These are phyloP conservation scores for Phytophthora uliginosa DNA, from an alignment of 352 stramenopile species.

Conservation along the genomic window DNA sequence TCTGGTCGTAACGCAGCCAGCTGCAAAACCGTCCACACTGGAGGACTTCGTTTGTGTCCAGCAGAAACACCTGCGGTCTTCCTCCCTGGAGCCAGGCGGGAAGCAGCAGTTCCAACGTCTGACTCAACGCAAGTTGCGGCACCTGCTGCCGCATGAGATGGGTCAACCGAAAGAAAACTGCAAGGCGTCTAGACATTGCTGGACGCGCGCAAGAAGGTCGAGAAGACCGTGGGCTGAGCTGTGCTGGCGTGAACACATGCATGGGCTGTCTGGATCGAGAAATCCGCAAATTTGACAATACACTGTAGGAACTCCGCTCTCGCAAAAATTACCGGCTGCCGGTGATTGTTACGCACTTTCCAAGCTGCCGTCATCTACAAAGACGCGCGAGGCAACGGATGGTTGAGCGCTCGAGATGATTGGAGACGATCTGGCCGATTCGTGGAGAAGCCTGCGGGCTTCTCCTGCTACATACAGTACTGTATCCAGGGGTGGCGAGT, in stretches of 20 bases:
- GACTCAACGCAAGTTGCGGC: not conserved
- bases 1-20: not conserved
- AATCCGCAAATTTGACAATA: not conserved
- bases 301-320: not conserved
- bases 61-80: not conserved
- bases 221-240: not conserved
- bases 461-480: not conserved
- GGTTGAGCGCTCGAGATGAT: constrained; percentile 9
- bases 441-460: constrained; percentile 24
- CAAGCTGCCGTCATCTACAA: constrained; percentile 15
- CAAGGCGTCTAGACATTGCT: not conserved
- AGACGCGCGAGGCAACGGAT: constrained; percentile 13
- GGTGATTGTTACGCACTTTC: constrained; percentile 18
- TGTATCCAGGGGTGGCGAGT: not conserved
- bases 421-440: constrained; percentile 12
- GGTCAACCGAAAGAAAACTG: not conserved
- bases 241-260: not conserved
- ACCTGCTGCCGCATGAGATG: not conserved
- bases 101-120: not conserved
- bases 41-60: not conserved
- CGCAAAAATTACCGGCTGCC: not conserved
- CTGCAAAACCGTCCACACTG: constrained; percentile 1
- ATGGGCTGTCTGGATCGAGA: not conserved
- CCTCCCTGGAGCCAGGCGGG: not conserved
- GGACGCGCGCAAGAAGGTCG: not conserved